Conservation (phyloP, 495 filamentous ascomycete species). For the Oleoguttula mirabilis region DNA sequence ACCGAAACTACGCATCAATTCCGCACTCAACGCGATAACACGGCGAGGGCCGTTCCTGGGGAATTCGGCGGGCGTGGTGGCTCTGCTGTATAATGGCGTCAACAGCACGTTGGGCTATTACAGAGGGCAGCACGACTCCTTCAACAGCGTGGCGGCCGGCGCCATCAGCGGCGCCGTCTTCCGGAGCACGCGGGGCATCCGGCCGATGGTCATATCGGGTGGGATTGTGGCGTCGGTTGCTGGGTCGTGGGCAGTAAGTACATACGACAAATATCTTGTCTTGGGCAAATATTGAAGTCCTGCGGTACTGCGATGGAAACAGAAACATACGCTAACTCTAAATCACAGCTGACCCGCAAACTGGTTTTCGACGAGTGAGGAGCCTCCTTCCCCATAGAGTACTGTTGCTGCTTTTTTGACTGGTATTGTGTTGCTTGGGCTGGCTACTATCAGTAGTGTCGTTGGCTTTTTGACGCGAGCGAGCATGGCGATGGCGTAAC, state of each 20-base stretch:
- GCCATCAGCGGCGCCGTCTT: slow-evolving; percentile 83
- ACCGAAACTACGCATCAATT: slow-evolving; percentile 83
- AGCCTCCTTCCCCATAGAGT: no score
- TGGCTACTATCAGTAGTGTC: no score
- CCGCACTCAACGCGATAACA: slow-evolving; percentile 84
- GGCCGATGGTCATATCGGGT: slow-evolving; percentile 87
- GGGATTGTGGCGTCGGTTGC: slow-evolving; percentile 75
- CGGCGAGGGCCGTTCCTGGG: slow-evolving; percentile 90
- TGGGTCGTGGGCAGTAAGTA: slow-evolving; percentile 68
- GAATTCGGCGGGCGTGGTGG: slow-evolving; percentile 87
- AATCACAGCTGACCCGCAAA: no score
- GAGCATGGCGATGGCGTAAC: no score
- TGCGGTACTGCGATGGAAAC: no score
- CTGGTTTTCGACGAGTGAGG: no score
- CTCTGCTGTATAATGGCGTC: slow-evolving; percentile 67
- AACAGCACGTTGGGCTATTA: slow-evolving; percentile 82
- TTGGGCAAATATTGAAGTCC: no score
- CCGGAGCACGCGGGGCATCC: slow-evolving; percentile 81
- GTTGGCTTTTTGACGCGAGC: no score
- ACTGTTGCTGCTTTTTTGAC: no score
- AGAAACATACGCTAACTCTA: no score
- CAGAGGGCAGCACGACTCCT: slow-evolving; percentile 79
- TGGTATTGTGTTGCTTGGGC: no score
- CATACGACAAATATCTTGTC: no score
- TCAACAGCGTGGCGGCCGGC: slow-evolving; percentile 77